Evolutionary conservation across 495 filamentous ascomycete genomes (phyloP).

Genomic region (Neurospora sp.): DNA sequence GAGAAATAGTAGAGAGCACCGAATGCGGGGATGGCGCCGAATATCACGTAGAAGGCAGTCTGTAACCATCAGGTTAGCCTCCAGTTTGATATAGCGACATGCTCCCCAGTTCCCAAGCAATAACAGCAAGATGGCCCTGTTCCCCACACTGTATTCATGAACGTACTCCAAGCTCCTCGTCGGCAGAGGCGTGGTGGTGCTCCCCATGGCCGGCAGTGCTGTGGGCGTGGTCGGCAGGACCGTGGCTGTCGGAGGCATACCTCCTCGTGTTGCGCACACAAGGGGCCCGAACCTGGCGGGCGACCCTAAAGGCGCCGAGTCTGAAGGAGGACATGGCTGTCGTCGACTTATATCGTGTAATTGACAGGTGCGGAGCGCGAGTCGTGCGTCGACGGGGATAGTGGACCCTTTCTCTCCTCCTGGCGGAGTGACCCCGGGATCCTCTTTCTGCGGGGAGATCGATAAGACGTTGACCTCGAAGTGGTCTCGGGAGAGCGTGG

Average conservation of each 20-base stretch:
- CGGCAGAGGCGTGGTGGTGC: slow-evolving; percentile 27
- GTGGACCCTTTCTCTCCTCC: not conserved
- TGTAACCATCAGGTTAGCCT: slow-evolving; percentile 13
- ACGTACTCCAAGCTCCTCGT: slow-evolving; percentile 38
- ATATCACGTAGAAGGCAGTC: slow-evolving; percentile 30
- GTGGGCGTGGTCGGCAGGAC: slow-evolving; percentile 17
- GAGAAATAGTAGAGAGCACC: slow-evolving; percentile 31
- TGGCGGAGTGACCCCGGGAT: not conserved
- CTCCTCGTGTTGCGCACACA: slow-evolving; percentile 24
- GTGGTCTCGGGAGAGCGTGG: not conserved
- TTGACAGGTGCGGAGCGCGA: slow-evolving; percentile 5
- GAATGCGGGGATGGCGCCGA: slow-evolving; percentile 22
- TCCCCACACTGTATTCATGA: not conserved
- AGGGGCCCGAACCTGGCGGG: slow-evolving; percentile 24
- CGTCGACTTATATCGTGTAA: slow-evolving; percentile 10
- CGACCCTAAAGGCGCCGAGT: slow-evolving; percentile 28
- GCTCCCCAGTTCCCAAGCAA: not conserved
- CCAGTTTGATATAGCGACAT: not conserved
- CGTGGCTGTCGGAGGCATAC: slow-evolving; percentile 36
- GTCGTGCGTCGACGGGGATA: slow-evolving; percentile 2
- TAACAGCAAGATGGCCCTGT: not conserved
- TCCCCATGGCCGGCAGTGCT: slow-evolving; percentile 13
- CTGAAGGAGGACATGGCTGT: slow-evolving; percentile 36
- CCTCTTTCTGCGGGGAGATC: not conserved
- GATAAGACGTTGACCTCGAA: not conserved